phyloP scores from a whole-genome alignment of 352 stramenopile species.

The Phytophthora aleatoria region DNA sequence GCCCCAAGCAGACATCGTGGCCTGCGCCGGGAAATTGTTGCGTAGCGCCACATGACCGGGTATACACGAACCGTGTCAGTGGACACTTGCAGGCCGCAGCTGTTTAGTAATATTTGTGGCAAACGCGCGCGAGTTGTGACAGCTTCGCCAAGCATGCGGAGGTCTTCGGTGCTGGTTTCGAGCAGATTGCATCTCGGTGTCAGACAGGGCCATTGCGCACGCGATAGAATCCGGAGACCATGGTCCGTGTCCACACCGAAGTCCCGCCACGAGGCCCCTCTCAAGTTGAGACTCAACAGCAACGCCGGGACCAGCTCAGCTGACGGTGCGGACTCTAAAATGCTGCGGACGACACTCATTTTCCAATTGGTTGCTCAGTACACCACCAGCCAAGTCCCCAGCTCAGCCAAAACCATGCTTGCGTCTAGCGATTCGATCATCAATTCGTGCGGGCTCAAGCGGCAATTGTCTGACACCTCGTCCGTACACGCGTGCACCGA shows the following conservation, averaged over 20 bases:
- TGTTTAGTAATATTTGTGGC: conserved; percentile 22
- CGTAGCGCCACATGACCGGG: conserved; percentile 4
- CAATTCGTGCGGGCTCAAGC: conserved; percentile 25
- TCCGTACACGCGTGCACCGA: conserved; percentile 26
- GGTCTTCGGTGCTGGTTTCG: conserved; percentile 6
- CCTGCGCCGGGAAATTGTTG: conserved; percentile 5
- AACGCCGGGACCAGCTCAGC: conserved; percentile 18
- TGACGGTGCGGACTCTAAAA: not conserved
- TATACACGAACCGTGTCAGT: conserved; percentile 27
- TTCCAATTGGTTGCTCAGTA: conserved; percentile 27
- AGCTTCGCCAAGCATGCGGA: conserved; percentile 1
- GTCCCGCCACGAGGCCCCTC: conserved; percentile 17
- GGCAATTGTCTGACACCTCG: conserved; percentile 19
- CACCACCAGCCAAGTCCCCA: not conserved
- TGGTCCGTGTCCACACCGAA: conserved; percentile 18
- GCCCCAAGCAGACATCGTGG: conserved; percentile 9
- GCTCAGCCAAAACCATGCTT: conserved; percentile 9
- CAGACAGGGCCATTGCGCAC: conserved; percentile 22
- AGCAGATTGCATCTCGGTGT: conserved; percentile 18
- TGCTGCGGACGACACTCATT: conserved; percentile 20
- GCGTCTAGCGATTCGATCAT: conserved; percentile 17
- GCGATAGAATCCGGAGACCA: conserved; percentile 22
- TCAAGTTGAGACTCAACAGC: not conserved
- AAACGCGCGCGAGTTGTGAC: conserved; percentile 20
- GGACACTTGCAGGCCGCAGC: conserved; percentile 13